A percentile compares a stretch with the other conserved stretches of the same genome.
Conservation (phyloP, 179 eudicot genomes). For the Monotropa hypopitys region DNA sequence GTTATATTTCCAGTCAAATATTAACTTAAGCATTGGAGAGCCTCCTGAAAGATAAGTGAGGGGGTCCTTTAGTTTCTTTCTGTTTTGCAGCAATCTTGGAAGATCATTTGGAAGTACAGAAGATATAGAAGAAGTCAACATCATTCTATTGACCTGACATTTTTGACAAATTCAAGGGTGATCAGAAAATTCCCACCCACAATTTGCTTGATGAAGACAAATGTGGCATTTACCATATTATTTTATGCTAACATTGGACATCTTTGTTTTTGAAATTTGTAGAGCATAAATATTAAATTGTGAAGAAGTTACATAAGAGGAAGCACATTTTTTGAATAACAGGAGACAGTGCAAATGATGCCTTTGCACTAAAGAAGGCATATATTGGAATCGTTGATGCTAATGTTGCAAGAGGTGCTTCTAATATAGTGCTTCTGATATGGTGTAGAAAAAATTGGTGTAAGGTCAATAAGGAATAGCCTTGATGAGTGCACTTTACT, state of each 20-base stretch:
- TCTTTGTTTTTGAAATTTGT: background rate
- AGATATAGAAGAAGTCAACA: no score
- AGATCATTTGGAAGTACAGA: no score
- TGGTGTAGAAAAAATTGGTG: no score
- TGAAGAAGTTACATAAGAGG: constrained; percentile 72
- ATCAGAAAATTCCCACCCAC: no score
- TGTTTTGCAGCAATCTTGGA: no score
- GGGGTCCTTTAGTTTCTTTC: no score
- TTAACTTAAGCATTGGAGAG: no score
- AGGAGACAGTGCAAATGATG: constrained; percentile 91
- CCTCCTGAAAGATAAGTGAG: no score
- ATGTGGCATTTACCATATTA: background rate
- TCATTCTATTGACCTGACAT: no score
- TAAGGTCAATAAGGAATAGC: constrained; percentile 5
- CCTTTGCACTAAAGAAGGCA: constrained; percentile 78
- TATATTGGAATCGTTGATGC: constrained; percentile 95
- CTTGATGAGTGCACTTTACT: constrained; percentile 18
- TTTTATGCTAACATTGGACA: background rate
- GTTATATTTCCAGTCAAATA: no score
- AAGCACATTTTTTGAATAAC: constrained; percentile 90
- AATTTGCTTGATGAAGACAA: background rate
- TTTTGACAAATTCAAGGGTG: no score
- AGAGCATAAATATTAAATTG: constrained; percentile 93
- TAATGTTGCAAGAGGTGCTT: constrained; percentile 81
- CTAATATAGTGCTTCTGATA: constrained; percentile 74